Evolutionary conservation across 73 alveolate genomes (phyloP).

Genomic region (Paramecium pentaurelia): DNA sequence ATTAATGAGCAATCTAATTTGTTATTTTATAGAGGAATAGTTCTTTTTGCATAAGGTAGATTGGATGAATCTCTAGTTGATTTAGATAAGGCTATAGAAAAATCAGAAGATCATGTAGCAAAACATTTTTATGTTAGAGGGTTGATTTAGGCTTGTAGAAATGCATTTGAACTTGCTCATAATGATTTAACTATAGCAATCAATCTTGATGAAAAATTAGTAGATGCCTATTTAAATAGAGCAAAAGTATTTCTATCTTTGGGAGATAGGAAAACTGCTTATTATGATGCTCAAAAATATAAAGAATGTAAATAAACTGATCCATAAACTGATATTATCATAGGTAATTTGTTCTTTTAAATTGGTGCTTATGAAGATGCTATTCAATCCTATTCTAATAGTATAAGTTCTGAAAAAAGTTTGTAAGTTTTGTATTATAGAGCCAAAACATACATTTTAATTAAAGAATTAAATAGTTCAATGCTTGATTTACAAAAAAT

Average conservation of each 20-base stretch:
- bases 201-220: conserved; percentile 19
- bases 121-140: conserved; percentile 56
- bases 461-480: conserved; percentile 43
- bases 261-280: conserved; percentile 27
- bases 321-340: neutral
- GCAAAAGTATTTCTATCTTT: neutral
- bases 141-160: neutral
- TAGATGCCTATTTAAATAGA: conserved; percentile 31
- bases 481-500: conserved; percentile 44
- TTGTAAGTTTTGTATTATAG: conserved; percentile 16
- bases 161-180: conserved; percentile 26
- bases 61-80: conserved; percentile 4
- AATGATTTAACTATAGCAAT: conserved; percentile 54
- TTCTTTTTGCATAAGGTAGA: neutral
- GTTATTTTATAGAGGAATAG: conserved; percentile 43
- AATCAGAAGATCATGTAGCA: conserved; percentile 54
- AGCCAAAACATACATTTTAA: conserved; percentile 31
- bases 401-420: conserved; percentile 11
- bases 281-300: conserved; percentile 10
- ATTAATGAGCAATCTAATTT: conserved; percentile 35
- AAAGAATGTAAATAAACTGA: neutral
- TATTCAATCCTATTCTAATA: neutral
- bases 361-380: conserved; percentile 54
- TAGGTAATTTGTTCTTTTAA: neutral
- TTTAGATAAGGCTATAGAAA: conserved; percentile 48